Base-by-base conservation (phyloP, 2,329 filamentous ascomycete genomes). In the Paraphoma sp. region DNA sequence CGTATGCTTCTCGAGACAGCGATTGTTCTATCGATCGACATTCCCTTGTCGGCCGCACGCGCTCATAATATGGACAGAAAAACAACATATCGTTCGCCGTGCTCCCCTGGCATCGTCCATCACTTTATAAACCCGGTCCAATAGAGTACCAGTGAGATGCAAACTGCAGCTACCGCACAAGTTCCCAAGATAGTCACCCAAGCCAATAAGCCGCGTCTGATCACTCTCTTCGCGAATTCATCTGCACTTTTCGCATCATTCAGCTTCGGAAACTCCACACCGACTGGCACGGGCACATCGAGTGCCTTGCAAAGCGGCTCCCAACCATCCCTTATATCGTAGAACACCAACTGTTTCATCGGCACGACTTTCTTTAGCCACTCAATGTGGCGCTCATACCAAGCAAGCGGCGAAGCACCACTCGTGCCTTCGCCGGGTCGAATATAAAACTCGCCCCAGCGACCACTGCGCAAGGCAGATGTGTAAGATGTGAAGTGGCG, bases 361-460 rank as follows among this genome's bases (percentile, higher is more conserved):
- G 45, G 45, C 11, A 48, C 29, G 8, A 48, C 45, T 9, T 14
- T 36, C 45, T 48, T 48, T 31, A 48, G 17, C 45, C 29, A 48
- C 30, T 38, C 29, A 9, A 38, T 48, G 14, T 48, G 47, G 2
- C 47, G 47, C 10, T 49, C 47, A 29, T 49, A 49, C 11, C 23
- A 18, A 10, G 33, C 33, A 4, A 6, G 11, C 7, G 47, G 17
- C 3, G 36, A 42, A n/a, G 33, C 33, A 2, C 18, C 38, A 28
- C 17, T 40, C 7, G 16, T 14, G 14, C 28, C 47, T 29, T 49
- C 33, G n/a, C 47, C 47, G 4, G 47, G 47, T 17, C 47, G 31
- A 11, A 49, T n/a, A 16, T 49, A 41, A 2, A 49, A 16, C 23
- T 49, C 47, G 33, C 47, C 38, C 47, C 33, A 49, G 38, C 47